Percentiles rank a stretch among this genome's conserved stretches.
These are phyloP conservation scores for Dendryphion nanum DNA, from an alignment of 2,329 filamentous ascomycete genomes.

Conservation along the genomic window DNA sequence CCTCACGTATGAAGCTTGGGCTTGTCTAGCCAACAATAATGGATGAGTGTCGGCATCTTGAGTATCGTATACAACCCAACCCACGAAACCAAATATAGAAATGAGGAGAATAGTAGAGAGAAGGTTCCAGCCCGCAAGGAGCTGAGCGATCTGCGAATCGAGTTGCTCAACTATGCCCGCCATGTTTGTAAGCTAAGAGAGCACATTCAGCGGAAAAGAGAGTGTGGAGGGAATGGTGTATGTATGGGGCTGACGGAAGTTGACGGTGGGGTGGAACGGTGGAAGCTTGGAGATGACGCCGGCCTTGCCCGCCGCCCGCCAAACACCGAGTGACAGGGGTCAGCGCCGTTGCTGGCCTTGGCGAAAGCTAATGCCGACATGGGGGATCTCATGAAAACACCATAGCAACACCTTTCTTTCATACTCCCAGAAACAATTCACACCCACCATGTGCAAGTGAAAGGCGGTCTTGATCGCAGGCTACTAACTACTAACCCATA, in stretches of 20 bases:
- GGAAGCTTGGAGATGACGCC: too few relatives aligned
- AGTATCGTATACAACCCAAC: constrained; percentile 68
- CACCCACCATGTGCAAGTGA: too few relatives aligned
- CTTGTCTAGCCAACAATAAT: constrained; percentile 83
- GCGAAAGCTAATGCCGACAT: too few relatives aligned
- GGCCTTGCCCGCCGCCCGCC: too few relatives aligned
- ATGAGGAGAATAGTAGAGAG: constrained; percentile 73
- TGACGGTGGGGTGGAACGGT: not conserved
- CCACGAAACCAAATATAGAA: constrained; percentile 63
- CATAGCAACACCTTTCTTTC: too few relatives aligned
- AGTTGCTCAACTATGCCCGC: constrained; percentile 59
- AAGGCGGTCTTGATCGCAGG: too few relatives aligned
- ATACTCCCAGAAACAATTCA: too few relatives aligned
- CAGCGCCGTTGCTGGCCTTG: too few relatives aligned
- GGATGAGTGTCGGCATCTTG: constrained; percentile 90
- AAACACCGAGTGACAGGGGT: too few relatives aligned
- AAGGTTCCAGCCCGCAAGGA: constrained; percentile 78
- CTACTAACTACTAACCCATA: too few relatives aligned
- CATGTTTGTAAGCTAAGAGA: constrained; percentile 29
- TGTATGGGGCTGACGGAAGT: not conserved
- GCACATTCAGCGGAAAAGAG: not conserved
- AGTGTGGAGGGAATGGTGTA: not conserved
- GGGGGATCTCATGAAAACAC: too few relatives aligned
- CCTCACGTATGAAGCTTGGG: constrained; percentile 73
- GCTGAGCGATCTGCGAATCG: constrained; percentile 66